Evolutionary conservation across 176 grass and related monocot genomes (phyloP).

Genomic region (Paspalum vaginatum): DNA sequence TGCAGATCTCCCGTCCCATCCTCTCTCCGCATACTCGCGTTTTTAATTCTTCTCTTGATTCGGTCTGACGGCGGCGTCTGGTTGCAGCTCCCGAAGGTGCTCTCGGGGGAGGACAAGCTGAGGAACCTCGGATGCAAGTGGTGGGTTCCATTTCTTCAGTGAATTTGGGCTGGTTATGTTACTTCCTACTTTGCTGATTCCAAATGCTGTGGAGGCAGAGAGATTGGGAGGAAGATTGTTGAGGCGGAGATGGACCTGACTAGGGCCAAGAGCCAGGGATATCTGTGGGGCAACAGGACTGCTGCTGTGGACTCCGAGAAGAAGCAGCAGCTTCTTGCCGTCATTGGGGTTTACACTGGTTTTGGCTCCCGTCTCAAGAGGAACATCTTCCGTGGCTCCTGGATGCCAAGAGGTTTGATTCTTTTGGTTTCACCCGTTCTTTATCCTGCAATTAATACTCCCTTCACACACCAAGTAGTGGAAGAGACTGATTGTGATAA

Average conservation of each 20-base stretch:
- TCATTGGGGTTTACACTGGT: constrained; percentile 90
- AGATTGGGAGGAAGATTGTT: too few relatives aligned
- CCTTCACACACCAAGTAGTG: not conserved
- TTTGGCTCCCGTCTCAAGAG: constrained; percentile 85
- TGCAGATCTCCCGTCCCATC: constrained; percentile 41
- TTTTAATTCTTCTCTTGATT: not conserved
- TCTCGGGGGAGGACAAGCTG: constrained; percentile 82
- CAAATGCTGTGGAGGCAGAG: too few relatives aligned
- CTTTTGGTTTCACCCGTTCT: not conserved
- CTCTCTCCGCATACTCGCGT: too few relatives aligned
- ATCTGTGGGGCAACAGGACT: too few relatives aligned
- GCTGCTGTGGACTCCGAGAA: constrained; percentile 20
- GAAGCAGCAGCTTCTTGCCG: constrained; percentile 68
- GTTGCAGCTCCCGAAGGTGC: constrained; percentile 66
- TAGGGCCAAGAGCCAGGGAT: too few relatives aligned
- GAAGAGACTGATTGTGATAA: too few relatives aligned
- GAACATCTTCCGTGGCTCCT: constrained; percentile 76
- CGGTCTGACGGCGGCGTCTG: too few relatives aligned
- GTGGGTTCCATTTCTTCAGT: not conserved
- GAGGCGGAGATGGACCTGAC: too few relatives aligned
- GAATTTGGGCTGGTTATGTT: too few relatives aligned
- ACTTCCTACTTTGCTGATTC: too few relatives aligned
- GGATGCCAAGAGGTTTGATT: constrained; percentile 86
- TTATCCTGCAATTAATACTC: not conserved
- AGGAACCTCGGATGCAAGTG: constrained; percentile 80